A percentile compares a stretch with the other conserved stretches of the same genome.
These are phyloP conservation scores for Lachnellula willkommii DNA, from an alignment of 2,329 filamentous ascomycete genomes.

Conservation along the genomic window DNA sequence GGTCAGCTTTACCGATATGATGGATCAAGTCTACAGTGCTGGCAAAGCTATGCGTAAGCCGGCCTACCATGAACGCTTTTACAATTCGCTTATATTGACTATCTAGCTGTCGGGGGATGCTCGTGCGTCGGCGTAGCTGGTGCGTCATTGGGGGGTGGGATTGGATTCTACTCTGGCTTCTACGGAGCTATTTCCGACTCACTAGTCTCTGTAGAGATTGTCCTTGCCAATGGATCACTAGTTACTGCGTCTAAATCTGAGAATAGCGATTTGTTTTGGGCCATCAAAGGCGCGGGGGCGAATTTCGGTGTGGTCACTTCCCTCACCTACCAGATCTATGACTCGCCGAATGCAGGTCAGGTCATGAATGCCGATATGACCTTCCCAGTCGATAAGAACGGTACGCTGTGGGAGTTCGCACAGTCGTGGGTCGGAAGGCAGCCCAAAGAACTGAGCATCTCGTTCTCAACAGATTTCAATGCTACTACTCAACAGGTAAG, in stretches of 20 bases:
- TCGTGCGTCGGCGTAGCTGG: background rate
- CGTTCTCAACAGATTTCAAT: background rate
- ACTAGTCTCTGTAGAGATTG: conserved; percentile 34
- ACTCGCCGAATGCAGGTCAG: background rate
- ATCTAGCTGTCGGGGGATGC: background rate
- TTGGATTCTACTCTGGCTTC: background rate
- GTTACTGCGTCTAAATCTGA: conserved; percentile 16
- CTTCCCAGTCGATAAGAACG: background rate
- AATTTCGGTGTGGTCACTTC: conserved; percentile 27
- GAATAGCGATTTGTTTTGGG: conserved; percentile 31
- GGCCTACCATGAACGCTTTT: background rate
- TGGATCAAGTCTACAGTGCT: background rate
- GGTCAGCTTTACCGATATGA: background rate
- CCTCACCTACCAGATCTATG: background rate
- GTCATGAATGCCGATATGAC: background rate
- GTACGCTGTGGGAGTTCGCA: background rate
- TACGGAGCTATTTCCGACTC: background rate
- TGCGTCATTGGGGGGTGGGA: background rate
- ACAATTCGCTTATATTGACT: background rate
- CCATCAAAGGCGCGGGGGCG: conserved; percentile 28
- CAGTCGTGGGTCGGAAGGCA: background rate
- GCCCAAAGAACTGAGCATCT: background rate
- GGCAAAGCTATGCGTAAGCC: conserved; percentile 2
- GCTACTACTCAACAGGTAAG: background rate
- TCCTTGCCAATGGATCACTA: conserved; percentile 27